Conservation (phyloP, 352 stramenopile species). For the Ophiocytium majus region DNA sequence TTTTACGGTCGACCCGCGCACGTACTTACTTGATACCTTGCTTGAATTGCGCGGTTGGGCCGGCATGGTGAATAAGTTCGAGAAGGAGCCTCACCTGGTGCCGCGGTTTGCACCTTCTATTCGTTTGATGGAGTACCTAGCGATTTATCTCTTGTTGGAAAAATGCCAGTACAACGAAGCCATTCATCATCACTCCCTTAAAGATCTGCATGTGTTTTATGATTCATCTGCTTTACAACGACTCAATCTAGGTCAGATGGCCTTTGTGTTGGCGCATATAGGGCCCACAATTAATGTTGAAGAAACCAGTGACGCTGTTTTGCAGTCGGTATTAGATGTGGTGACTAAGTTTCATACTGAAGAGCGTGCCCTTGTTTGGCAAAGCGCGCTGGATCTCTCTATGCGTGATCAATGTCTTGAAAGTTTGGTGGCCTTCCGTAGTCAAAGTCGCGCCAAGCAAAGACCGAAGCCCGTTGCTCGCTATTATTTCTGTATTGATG, state of each 20-base stretch:
- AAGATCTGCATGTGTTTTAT: neutral
- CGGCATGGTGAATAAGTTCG: slow-evolving; percentile 4
- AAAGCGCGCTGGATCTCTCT: neutral
- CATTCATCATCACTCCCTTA: neutral
- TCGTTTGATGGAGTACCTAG: neutral
- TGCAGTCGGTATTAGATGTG: neutral
- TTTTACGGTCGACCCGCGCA: neutral
- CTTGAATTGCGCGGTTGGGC: neutral
- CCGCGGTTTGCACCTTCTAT: neutral
- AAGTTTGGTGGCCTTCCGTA: neutral
- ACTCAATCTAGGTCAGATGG: neutral
- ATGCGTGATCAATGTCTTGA: neutral
- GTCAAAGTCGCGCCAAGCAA: neutral
- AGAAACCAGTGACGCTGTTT: neutral
- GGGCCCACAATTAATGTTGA: too few species aligned
- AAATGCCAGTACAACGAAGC: neutral
- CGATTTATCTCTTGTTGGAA: neutral
- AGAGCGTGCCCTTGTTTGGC: neutral
- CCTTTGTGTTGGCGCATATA: neutral
- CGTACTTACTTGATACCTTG: neutral
- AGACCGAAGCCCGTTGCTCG: neutral
- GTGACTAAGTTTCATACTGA: neutral
- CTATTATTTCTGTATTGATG: slow-evolving; percentile 4
- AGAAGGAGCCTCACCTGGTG: neutral
- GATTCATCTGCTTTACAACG: neutral